Evolutionary conservation across 192 early-diverging fungal species (phyloP).

Genomic region (Phycomyces nitens): DNA sequence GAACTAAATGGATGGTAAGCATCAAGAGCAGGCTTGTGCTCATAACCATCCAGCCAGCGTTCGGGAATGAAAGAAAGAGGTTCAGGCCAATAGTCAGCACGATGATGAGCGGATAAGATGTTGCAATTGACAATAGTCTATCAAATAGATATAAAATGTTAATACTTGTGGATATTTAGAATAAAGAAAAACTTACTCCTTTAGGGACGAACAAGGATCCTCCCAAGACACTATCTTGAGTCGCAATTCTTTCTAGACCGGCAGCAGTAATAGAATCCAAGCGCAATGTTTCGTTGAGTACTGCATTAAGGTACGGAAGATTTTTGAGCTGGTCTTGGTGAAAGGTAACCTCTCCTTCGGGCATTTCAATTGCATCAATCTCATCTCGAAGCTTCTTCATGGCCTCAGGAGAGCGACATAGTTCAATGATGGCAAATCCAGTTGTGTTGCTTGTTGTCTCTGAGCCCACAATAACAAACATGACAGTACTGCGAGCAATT

Average conservation of each 20-base stretch:
- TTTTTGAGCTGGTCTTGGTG: constrained; percentile 32
- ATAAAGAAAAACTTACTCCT: constrained; percentile 6
- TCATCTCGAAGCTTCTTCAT: constrained; percentile 33
- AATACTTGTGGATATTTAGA: background rate
- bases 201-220: constrained; percentile 19
- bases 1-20: constrained; percentile 50
- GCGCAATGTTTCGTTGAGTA: constrained; percentile 39
- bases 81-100: constrained; percentile 37
- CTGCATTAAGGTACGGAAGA: constrained; percentile 37
- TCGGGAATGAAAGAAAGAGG: constrained; percentile 46
- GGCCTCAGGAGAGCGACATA: constrained; percentile 15
- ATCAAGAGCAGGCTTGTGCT: constrained; percentile 14
- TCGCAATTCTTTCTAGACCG: constrained; percentile 17
- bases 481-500: constrained; percentile 32
- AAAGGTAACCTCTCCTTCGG: constrained; percentile 16
- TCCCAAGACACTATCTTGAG: constrained; percentile 17
- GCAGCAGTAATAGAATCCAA: constrained; percentile 24
- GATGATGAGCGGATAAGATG: constrained; percentile 11
- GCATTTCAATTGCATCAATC: constrained; percentile 24
- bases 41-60: constrained; percentile 39
- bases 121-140: constrained; percentile 12
- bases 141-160: background rate
- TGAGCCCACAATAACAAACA: constrained; percentile 41
- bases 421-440: constrained; percentile 28
- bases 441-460: constrained; percentile 35